Conservation (phyloP, 2,329 filamentous ascomycete genomes). For the Xylariaceae sp. region DNA sequence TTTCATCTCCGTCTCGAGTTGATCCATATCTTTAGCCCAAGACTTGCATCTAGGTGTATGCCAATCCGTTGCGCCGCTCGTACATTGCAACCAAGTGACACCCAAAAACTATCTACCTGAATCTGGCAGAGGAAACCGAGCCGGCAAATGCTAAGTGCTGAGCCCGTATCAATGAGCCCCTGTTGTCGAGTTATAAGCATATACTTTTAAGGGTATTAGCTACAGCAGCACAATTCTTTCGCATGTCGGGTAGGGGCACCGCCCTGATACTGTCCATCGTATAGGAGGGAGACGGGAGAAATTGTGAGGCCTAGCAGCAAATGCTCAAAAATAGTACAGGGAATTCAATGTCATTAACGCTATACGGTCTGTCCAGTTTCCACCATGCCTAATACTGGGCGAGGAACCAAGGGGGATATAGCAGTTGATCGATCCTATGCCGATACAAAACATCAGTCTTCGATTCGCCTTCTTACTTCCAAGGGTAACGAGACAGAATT, state of each 20-base stretch:
- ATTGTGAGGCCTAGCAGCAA: slow-evolving; percentile 25
- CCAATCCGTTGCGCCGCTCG: slow-evolving; percentile 20
- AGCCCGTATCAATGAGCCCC: slow-evolving; percentile 22
- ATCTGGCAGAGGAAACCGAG: slow-evolving; percentile 12
- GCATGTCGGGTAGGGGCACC: slow-evolving; percentile 18
- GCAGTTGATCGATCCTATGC: slow-evolving; percentile 20
- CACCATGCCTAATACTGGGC: slow-evolving; percentile 23
- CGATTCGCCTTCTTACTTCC: too few species aligned
- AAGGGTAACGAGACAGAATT: neutral
- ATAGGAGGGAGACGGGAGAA: slow-evolving; percentile 23
- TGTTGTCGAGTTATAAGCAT: neutral
- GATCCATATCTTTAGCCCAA: neutral
- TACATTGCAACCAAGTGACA: slow-evolving; percentile 4
- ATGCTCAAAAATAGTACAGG: slow-evolving; percentile 20
- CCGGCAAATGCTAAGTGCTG: slow-evolving; percentile 22
- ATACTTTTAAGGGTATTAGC: slow-evolving; percentile 2
- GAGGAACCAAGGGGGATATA: slow-evolving; percentile 22
- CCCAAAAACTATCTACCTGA: slow-evolving; percentile 16
- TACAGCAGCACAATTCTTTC: slow-evolving; percentile 10
- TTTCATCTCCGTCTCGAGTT: slow-evolving; percentile 25
- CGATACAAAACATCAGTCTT: neutral
- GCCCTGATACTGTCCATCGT: slow-evolving; percentile 18
- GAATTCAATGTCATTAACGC: slow-evolving; percentile 25
- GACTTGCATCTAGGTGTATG: slow-evolving; percentile 1
- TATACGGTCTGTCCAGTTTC: neutral